Evolutionary conservation across 192 early-diverging fungal genomes (phyloP).

Genomic region (Ambispora gerdemannii): DNA sequence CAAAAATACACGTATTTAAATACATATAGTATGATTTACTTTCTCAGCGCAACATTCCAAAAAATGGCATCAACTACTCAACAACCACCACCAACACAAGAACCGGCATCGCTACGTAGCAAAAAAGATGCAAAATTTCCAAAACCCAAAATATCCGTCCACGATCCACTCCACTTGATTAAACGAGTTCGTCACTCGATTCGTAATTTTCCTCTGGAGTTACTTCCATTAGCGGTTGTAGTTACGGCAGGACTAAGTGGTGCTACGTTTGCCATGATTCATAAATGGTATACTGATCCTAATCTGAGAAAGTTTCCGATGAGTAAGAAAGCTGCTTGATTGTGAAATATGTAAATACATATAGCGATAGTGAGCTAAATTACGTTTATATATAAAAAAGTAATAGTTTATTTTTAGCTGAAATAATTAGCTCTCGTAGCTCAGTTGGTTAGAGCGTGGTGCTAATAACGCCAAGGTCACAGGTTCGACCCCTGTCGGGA

Average conservation of each 20-base stretch:
- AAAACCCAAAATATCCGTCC: neutral
- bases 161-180: neutral
- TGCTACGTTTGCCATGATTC: neutral
- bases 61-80: too few species aligned
- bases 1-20: too few species aligned
- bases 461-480: neutral
- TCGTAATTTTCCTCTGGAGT: neutral
- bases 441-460: constrained; percentile 12
- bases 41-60: too few species aligned
- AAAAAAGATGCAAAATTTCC: too few species aligned
- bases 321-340: neutral
- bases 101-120: too few species aligned
- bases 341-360: neutral
- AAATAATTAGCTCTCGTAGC: neutral
- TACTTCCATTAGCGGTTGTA: neutral
- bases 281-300: neutral
- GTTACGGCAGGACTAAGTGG: neutral
- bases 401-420: neutral
- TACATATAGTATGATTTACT: too few species aligned
- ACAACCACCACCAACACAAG: too few species aligned
- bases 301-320: neutral
- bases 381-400: too few species aligned
- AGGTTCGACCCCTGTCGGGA: constrained; percentile 6
- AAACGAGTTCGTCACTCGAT: neutral
- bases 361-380: too few species aligned